Evolutionary conservation across 2,329 filamentous ascomycete species (phyloP).

Genomic region (Corynespora cassiicola): DNA sequence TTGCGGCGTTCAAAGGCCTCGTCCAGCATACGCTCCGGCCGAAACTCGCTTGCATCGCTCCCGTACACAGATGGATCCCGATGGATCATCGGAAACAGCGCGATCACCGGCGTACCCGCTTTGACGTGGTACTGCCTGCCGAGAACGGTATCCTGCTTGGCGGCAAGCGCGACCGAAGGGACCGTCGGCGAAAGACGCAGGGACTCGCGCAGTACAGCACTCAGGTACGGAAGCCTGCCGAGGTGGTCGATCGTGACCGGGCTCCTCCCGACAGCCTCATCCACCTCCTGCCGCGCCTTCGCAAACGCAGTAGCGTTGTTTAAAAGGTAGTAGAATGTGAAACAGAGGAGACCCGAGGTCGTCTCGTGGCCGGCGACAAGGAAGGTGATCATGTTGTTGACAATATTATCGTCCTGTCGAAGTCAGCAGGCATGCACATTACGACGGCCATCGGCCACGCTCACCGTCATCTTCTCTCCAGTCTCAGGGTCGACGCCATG

Average conservation of each 20-base stretch:
- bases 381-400: slow-evolving; percentile 71
- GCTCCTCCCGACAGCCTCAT: slow-evolving; percentile 53
- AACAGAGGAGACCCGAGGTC: slow-evolving; percentile 34
- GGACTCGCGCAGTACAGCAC: slow-evolving; percentile 59
- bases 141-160: slow-evolving; percentile 21
- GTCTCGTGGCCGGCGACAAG: slow-evolving; percentile 14
- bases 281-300: slow-evolving; percentile 58
- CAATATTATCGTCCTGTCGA: slow-evolving; percentile 65
- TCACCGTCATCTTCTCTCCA: slow-evolving; percentile 58
- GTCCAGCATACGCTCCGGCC: slow-evolving; percentile 50
- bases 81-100: slow-evolving; percentile 35
- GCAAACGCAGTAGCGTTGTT: slow-evolving; percentile 55
- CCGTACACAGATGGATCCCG: slow-evolving; percentile 45
- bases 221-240: slow-evolving; percentile 56
- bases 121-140: slow-evolving; percentile 38
- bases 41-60: slow-evolving; percentile 45
- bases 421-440: no score
- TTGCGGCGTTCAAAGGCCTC: slow-evolving; percentile 36
- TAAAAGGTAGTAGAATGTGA: slow-evolving; percentile 56
- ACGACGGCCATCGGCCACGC: no score
- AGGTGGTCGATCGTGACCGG: slow-evolving; percentile 55
- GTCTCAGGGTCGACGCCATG: slow-evolving; percentile 65
- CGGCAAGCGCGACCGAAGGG: slow-evolving; percentile 51
- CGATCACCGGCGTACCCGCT: slow-evolving; percentile 25
- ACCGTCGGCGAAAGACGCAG: slow-evolving; percentile 60